These are phyloP conservation scores for Taphrina communis DNA, from an alignment of 1,139 yeast genomes.

Conservation along the genomic window DNA sequence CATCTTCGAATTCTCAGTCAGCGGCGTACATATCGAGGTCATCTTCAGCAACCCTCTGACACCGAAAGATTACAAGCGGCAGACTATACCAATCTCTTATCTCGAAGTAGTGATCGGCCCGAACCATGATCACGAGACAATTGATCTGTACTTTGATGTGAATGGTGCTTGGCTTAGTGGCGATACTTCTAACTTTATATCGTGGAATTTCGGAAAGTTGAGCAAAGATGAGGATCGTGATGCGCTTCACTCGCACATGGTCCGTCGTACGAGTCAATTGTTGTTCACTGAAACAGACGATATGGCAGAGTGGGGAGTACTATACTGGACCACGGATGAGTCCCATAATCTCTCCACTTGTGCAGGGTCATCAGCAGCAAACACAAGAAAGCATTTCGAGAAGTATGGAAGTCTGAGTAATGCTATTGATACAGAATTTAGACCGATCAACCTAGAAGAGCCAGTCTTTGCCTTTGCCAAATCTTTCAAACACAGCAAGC, in stretches of 20 bases:
- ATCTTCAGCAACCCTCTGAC: conserved; percentile 21
- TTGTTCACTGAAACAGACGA: conserved; percentile 20
- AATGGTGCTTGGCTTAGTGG: conserved; percentile 32
- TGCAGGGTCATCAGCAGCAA: conserved; percentile 11
- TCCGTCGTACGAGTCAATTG: conserved; percentile 13
- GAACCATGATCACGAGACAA: not conserved
- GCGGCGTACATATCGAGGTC: conserved; percentile 4
- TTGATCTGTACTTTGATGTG: conserved; percentile 23
- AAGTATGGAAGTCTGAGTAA: conserved; percentile 3
- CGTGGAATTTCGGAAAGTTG: not conserved
- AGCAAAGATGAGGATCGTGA: not conserved
- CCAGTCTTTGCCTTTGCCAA: conserved; percentile 26
- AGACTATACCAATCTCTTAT: conserved; percentile 13
- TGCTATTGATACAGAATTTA: not conserved
- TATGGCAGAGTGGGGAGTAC: conserved; percentile 37
- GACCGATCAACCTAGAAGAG: conserved; percentile 23
- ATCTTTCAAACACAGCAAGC: not conserved
- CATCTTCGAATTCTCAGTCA: not conserved
- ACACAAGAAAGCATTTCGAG: conserved; percentile 9
- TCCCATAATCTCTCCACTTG: conserved; percentile 1
- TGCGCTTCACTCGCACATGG: conserved; percentile 1
- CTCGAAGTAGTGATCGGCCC: conserved; percentile 16
- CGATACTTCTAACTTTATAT: conserved; percentile 9
- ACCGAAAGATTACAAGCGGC: conserved; percentile 25
- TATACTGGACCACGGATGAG: conserved; percentile 12